Conservation (phyloP, 1,139 yeast species). For the Suhomyces kunorum region DNA sequence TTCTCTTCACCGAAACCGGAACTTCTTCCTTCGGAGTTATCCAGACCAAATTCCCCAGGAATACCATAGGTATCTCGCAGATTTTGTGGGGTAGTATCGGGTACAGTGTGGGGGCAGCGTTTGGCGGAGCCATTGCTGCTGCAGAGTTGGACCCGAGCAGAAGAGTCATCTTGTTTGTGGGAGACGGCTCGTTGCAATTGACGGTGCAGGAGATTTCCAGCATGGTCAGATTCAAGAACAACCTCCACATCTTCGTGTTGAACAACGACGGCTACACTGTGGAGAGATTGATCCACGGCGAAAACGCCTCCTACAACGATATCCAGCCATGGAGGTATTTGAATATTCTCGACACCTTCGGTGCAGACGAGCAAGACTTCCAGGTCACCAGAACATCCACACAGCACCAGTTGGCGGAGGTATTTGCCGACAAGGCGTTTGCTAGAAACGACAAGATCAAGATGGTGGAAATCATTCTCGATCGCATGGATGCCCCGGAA, state of each 20-base stretch:
- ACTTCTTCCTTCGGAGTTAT: slow-evolving; percentile 41
- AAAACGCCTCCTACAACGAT: slow-evolving; percentile 70
- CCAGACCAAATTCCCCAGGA: slow-evolving; percentile 33
- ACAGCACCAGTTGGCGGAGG: slow-evolving; percentile 62
- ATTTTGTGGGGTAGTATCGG: slow-evolving; percentile 36
- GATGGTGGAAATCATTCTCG: slow-evolving; percentile 75
- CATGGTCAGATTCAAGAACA: slow-evolving; percentile 73
- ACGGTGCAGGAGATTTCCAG: slow-evolving; percentile 86
- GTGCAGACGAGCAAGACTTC: slow-evolving; percentile 53
- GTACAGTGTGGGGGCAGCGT: slow-evolving; percentile 29
- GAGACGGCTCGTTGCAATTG: slow-evolving; percentile 87
- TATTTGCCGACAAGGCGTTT: slow-evolving; percentile 56
- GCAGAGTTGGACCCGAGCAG: slow-evolving; percentile 65
- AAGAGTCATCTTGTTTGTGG: slow-evolving; percentile 77
- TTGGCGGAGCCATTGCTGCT: slow-evolving; percentile 31
- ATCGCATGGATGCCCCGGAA: slow-evolving; percentile 71
- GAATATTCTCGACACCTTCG: slow-evolving; percentile 65
- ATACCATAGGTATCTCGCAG: slow-evolving; percentile 37
- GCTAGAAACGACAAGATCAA: slow-evolving; percentile 64
- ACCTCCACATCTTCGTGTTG: slow-evolving; percentile 76
- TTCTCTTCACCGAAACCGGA: slow-evolving; percentile 38
- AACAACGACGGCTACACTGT: slow-evolving; percentile 88
- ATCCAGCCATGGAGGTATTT: slow-evolving; percentile 80
- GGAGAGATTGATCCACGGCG: slow-evolving; percentile 84
- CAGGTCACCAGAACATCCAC: slow-evolving; percentile 57